Base-by-base conservation (phyloP, 2,329 filamentous ascomycete genomes). In the Alternaria infectoria region DNA sequence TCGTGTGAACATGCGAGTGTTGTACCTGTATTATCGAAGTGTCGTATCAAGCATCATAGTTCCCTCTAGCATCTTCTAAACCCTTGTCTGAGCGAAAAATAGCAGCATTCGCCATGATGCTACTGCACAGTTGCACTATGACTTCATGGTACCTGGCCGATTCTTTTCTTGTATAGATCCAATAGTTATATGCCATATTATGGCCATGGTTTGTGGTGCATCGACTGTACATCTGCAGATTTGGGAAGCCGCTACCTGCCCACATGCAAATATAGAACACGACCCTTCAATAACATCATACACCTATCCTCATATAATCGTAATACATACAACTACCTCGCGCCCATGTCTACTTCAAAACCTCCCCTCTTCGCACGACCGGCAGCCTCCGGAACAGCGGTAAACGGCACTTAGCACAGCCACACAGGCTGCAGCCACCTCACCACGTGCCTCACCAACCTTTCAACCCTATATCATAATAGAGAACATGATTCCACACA, bases 371-470 rank as follows among this genome's bases (percentile, higher is more conserved):
- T n/a, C 36, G 17, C 28, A 17, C 11, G 36, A 30, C 45, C 55
- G 55, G 45, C 44, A 32, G n/a, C 44, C 45, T 51, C 59, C 63
- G 56, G 51, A 65, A 59, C 8, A 57, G 63, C 63, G 63, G 63
- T 65, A 62, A 64, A 57, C 46, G 44, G 40, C 44, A 49, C 54
- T 32, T 21, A 36, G 17, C 54, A 57, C 54, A 26, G 54, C 54
- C 54, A 57, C 54, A 40, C 12, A 5, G 12, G 12, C 54, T 47
- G 54, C 54, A 54, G 52, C 52, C 52, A 54, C 51, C 17, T 51
- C 19, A 28, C 17, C 49, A 55, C 43, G 43, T 26, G 59, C 52
- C 51, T 46, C 57, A 36, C 40, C 28, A 57, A 44, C 21, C 15
- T 36, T n/a, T 25, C 26, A 17, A 9, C 44, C 10, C 44, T 32